A percentile compares a stretch with the other conserved stretches of the same genome.
These are phyloP conservation scores for Pseudogymnoascus sp. DNA, from an alignment of 2,329 filamentous ascomycete species.

Conservation along the genomic window DNA sequence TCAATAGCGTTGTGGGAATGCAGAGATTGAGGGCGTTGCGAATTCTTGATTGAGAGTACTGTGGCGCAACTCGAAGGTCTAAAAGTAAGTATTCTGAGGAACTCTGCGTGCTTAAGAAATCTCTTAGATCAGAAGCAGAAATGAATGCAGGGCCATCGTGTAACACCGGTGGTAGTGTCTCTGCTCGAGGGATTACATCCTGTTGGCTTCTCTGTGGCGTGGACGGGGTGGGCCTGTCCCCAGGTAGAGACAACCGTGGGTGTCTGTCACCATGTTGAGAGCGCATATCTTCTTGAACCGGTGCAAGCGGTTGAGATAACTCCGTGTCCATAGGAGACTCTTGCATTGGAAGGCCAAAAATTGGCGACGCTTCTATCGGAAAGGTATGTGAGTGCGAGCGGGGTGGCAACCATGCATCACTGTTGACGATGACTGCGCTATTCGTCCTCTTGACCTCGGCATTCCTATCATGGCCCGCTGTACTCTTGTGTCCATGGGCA, in stretches of 20 bases:
- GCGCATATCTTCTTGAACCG: slow-evolving; percentile 19
- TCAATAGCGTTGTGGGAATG: slow-evolving; percentile 88
- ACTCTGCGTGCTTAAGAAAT: slow-evolving; percentile 41
- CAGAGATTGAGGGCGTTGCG: slow-evolving; percentile 81
- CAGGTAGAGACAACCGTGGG: slow-evolving; percentile 46
- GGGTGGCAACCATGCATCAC: neutral
- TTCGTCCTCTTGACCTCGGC: neutral
- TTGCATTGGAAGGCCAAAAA: slow-evolving; percentile 37
- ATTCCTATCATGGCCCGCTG: neutral
- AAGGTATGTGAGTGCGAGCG: neutral
- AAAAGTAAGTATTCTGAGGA: slow-evolving; percentile 51
- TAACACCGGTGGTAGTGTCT: slow-evolving; percentile 44
- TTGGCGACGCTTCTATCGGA: slow-evolving; percentile 21
- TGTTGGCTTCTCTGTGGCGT: slow-evolving; percentile 26
- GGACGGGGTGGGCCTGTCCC: slow-evolving; percentile 38
- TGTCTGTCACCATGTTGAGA: slow-evolving; percentile 41
- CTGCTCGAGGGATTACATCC: slow-evolving; percentile 31
- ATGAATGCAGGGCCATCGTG: slow-evolving; percentile 46
- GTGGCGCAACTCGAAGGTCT: slow-evolving; percentile 79
- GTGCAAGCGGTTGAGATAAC: slow-evolving; percentile 23
- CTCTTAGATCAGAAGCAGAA: slow-evolving; percentile 44
- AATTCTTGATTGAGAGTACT: slow-evolving; percentile 68
- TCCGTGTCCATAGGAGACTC: slow-evolving; percentile 40
- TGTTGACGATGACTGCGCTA: neutral
- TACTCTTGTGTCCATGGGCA: slow-evolving; percentile 9